A percentile compares a stretch with the other conserved stretches of the same genome.
phyloP scores from a whole-genome alignment of 2,329 filamentous ascomycete genomes.

The Alternaria sp. region DNA sequence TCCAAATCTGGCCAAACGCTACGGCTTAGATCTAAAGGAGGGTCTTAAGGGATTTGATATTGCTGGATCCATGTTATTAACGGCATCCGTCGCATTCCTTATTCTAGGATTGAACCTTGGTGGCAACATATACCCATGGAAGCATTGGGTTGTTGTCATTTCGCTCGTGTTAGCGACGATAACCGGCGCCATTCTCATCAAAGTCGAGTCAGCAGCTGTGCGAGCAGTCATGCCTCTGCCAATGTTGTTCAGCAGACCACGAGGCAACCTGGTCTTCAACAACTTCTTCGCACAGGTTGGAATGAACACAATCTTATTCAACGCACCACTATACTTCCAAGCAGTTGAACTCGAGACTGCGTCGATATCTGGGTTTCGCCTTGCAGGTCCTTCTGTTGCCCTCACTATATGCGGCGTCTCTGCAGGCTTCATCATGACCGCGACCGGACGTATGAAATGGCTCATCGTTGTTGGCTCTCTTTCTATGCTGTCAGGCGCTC shows the following conservation, averaged over 20 bases:
- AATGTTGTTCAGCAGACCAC: conserved; percentile 58
- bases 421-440: conserved; percentile 56
- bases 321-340: conserved; percentile 73
- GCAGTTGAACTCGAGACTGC: conserved; percentile 64
- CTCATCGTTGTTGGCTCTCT: conserved; percentile 53
- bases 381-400: conserved; percentile 69
- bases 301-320: conserved; percentile 69
- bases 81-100: conserved; percentile 57
- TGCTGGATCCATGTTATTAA: conserved; percentile 59
- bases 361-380: conserved; percentile 75
- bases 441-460: conserved; percentile 55
- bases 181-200: conserved; percentile 53
- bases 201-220: conserved; percentile 50
- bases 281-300: conserved; percentile 62
- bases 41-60: conserved; percentile 61
- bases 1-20: conserved; percentile 54
- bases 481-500: conserved; percentile 49
- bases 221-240: conserved; percentile 61
- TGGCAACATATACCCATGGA: conserved; percentile 62
- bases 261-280: conserved; percentile 60
- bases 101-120: conserved; percentile 63
- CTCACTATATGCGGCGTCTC: conserved; percentile 54
- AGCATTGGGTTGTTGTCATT: conserved; percentile 59
- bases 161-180: conserved; percentile 56
- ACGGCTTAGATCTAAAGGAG: conserved; percentile 53